Base-by-base conservation (phyloP, 257 asterid genomes). In the Solanum raphanifolium region DNA sequence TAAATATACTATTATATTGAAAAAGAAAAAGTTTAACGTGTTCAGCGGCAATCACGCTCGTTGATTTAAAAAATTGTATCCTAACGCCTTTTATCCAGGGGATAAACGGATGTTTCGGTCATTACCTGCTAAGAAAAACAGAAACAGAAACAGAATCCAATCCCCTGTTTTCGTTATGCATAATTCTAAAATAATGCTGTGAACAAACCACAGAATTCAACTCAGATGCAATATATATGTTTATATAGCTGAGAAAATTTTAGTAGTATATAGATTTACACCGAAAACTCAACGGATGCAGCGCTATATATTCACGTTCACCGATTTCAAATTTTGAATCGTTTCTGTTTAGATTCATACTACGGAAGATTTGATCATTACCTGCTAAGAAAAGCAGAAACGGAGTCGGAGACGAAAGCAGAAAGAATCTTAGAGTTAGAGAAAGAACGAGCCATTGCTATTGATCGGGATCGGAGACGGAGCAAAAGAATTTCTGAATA, bases 381-480 rank as follows among this genome's bases (percentile, higher is more conserved):
- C 93, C 93, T 90, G 91, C 66, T 83, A 38, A 87, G 87, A 34
- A 88, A 83, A 83, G 83, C 58, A 38, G 88, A 88, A 88, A 92
- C 48, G 13, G 79, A 65, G 48, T 90, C 87, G 20, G 84, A 76
- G 21, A 91, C 78, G 62, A 87, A 84, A 76, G 93, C 89, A 74
- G 90, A 88, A 60, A 90, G 13, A 34, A 88, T 9, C 90, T 89
- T 92, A 10, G 91, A 88, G 88, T 66, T 75, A 23, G 88, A 79
- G 75, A 90, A 83, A 73, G 87, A 90, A 81, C 84, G 88, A 90
- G 94, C 93, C 92, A 92, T 91, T 41, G 12, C 31, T 46, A 2
- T 9, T 3, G 23, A 48, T 66, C 25, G 35, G 34, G 23, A 68
- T 66, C 66, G 27, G 65, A 76, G 60, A 39, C 65, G 84, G 11